These are phyloP conservation scores for Pachyrhizus erosus DNA, from an alignment of 306 rosid genomes.

Conservation along the genomic window DNA sequence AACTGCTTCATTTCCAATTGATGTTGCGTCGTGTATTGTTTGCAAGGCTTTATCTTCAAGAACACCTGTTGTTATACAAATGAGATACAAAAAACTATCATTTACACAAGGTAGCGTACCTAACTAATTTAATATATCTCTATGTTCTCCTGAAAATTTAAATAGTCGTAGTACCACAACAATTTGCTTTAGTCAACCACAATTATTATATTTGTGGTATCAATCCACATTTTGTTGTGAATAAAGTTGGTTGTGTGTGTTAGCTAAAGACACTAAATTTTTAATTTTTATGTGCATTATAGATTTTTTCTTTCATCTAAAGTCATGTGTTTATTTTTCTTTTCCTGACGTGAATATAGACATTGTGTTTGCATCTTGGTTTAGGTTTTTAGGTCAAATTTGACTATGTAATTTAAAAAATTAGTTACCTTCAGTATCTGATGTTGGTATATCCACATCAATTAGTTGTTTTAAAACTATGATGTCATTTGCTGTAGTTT, in stretches of 20 bases:
- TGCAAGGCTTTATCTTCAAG: too few relatives aligned
- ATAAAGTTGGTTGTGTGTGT: too few relatives aligned
- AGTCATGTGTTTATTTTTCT: neutral
- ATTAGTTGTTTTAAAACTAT: neutral
- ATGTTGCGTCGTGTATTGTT: neutral
- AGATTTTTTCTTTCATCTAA: neutral
- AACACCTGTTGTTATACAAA: too few relatives aligned
- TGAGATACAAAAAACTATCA: too few relatives aligned
- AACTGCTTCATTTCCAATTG: neutral
- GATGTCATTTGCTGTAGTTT: neutral
- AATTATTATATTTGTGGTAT: neutral
- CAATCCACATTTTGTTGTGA: too few relatives aligned
- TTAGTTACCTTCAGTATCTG: neutral
- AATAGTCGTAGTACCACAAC: neutral
- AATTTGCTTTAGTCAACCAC: neutral
- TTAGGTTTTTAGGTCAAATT: neutral
- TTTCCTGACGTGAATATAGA: neutral
- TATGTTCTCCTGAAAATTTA: neutral
- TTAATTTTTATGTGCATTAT: neutral
- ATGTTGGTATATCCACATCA: neutral
- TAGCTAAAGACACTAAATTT: too few relatives aligned
- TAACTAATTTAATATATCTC: too few relatives aligned
- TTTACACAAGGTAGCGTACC: too few relatives aligned
- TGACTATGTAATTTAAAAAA: neutral
- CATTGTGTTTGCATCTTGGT: neutral